Percentiles rank a stretch among this genome's conserved stretches.
Conservation (phyloP, 2,329 filamentous ascomycete genomes). For the Trichoderma sp. region DNA sequence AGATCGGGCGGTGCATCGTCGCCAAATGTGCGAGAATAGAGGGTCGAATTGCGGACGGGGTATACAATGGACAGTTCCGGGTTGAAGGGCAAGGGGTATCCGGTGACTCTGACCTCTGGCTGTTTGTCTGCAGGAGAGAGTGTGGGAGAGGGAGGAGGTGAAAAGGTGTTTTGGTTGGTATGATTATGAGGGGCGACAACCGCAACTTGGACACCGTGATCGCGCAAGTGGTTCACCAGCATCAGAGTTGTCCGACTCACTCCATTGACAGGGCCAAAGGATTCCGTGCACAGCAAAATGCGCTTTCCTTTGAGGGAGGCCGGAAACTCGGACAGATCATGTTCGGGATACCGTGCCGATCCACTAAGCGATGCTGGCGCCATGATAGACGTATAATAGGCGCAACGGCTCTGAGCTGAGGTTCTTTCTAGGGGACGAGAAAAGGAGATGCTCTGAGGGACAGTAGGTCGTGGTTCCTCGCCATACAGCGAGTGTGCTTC, state of each 20-base stretch:
- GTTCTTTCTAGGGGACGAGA: not conserved
- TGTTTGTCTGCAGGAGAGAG: slow-evolving; percentile 38
- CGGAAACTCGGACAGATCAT: slow-evolving; percentile 51
- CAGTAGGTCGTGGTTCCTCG: not conserved
- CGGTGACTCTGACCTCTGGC: slow-evolving; percentile 60
- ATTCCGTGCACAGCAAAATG: slow-evolving; percentile 69
- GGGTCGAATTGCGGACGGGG: slow-evolving; percentile 63
- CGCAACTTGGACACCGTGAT: slow-evolving; percentile 64
- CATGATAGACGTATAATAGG: slow-evolving; percentile 22
- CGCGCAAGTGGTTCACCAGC: slow-evolving; percentile 66
- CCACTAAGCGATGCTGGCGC: slow-evolving; percentile 18
- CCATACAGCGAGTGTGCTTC: slow-evolving; percentile 27
- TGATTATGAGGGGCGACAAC: slow-evolving; percentile 66
- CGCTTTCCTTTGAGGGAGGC: slow-evolving; percentile 58
- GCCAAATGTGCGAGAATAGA: slow-evolving; percentile 63
- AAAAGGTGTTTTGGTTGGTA: slow-evolving; percentile 56
- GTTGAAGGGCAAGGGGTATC: slow-evolving; percentile 70
- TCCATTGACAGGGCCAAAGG: slow-evolving; percentile 72
- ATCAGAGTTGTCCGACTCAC: slow-evolving; percentile 70
- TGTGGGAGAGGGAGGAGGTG: slow-evolving; percentile 43
- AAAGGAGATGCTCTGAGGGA: not conserved
- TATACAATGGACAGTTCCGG: slow-evolving; percentile 71
- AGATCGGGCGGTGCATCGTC: slow-evolving; percentile 57
- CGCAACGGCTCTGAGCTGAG: not conserved
- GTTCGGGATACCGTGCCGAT: slow-evolving; percentile 31